Conservation (phyloP, 2,329 filamentous ascomycete genomes). For the Colletotrichum cordylinicola region DNA sequence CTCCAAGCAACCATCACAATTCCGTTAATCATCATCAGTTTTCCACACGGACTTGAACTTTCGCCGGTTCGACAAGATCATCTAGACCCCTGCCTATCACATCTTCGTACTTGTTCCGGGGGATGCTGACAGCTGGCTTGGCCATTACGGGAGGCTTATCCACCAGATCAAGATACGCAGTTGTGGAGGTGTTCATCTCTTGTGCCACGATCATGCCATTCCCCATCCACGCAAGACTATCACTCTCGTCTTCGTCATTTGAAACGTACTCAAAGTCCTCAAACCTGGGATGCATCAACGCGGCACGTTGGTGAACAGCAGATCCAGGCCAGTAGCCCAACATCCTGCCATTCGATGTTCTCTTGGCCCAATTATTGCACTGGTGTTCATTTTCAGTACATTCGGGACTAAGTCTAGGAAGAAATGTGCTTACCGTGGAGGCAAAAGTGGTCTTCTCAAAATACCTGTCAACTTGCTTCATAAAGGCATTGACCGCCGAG, state of each 20-base stretch:
- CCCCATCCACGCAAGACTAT: background rate
- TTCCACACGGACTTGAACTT: background rate
- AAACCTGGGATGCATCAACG: background rate
- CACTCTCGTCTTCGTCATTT: background rate
- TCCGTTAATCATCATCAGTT: background rate
- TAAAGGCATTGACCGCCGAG: background rate
- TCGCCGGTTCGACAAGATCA: background rate
- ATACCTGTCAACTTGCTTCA: background rate
- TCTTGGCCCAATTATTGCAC: background rate
- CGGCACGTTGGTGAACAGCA: background rate
- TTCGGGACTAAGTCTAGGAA: background rate
- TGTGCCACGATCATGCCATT: background rate
- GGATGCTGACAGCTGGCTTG: background rate
- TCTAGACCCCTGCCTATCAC: background rate
- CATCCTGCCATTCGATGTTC: background rate
- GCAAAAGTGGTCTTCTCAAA: background rate
- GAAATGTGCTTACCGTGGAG: background rate
- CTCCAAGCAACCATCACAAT: background rate
- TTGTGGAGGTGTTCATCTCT: background rate
- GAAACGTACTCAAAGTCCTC: background rate
- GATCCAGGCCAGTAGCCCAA: background rate
- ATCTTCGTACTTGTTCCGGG: background rate
- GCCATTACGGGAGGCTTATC: background rate
- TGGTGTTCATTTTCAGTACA: background rate
- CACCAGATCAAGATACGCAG: background rate